Base-by-base conservation (phyloP, 768 basidiomycete genomes). In the Pisolithus albus region DNA sequence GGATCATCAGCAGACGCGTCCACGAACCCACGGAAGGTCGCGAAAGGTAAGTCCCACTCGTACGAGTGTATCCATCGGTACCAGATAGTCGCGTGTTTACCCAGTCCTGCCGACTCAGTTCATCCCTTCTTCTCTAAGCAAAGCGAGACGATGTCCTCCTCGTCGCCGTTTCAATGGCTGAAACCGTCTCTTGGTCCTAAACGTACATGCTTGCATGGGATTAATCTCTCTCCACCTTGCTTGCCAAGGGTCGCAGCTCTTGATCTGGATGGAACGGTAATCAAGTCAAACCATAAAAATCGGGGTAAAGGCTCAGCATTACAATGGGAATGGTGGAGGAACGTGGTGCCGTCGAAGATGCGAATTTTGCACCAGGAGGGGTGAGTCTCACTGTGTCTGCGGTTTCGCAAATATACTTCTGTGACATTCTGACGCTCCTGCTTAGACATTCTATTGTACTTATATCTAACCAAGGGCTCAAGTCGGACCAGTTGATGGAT, bases 211-310 rank as follows among this genome's bases (percentile, higher is more conserved):
- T 52, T 72, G 13, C 61, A 72, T 40, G 70, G 65, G n/a, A 48
- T 61, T 23, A 60, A 69, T 48, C 61, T 72, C 39, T 52, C 52
- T 40, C 66, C 70, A 0, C 48, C 66, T 11, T 68, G 72, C 7
- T 69, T 67, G 1, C 34, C 72, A n/a, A 86, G 83, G 56, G 78
- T 92, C 30, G 86, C 88, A 9, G 78, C 83, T 11, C 88, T 93
- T 55, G 93, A 96, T 64, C 71, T 96, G 21, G 93, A 96, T 62
- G 91, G 88, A 3, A 93, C 91, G 0, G 59, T 94, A 53, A 92
- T 96, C 64, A 86, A 83, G 56, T 63, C 47, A 45, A 61, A 52
- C 46, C 55, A 45, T 46, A 62, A 47, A 32, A 54, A 51, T 42
- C 72, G 75, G 23, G 69, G 69, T 23, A 70, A 71, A 44, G 65